Base-by-base conservation (phyloP, 2,329 filamentous ascomycete genomes). In the Westerdykella sp. region DNA sequence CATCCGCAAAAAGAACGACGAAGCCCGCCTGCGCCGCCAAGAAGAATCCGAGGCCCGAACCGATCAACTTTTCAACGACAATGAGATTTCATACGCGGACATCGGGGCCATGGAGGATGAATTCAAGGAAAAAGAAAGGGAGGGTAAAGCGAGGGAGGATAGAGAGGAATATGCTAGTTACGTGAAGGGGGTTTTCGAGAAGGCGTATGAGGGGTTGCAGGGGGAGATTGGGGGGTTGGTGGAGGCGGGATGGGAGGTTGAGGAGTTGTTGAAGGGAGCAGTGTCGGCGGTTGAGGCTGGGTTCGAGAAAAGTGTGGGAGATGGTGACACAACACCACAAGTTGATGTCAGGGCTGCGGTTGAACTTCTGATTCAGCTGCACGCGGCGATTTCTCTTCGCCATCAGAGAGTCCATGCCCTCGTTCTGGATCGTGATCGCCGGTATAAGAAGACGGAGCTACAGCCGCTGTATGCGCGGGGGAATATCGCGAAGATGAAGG, bases 61-160 rank as follows among this genome's bases (percentile, higher is more conserved):
- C 25, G 74, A 79, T 48, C 67, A 69, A 1, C 64, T 79, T 1
- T 80, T 78, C 62, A 73, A 79, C 48, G 70, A 70, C 39, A 72
- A 78, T 42, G 72, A 78, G 49, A 78, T 80, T 36, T 75, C 74
- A 0, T 79, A 80, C 55, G 74, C 75, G 11, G 76, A 79, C 39
- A 76, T 80, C 51, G 73, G 72, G 31, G 67, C 68, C 13, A 62
- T 79, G 9, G 77, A 80, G 53, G 70, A 75, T 39, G 74, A 78
- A 23, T 77, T 77, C 50, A 75, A 76, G 44, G 69, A 73, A 42
- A 68, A 67, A 9, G 77, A 80, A 55, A 70, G 69, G 37, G 68
- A 71, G 25, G 63, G 67, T 32, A 75, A 75, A 49, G 68, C 74
- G n/a, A 68, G 73, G 36, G 76, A 79, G 57, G 75, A 77, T 46